phyloP scores from a whole-genome alignment of 208 protist genomes.

The Lotmaria passim region DNA sequence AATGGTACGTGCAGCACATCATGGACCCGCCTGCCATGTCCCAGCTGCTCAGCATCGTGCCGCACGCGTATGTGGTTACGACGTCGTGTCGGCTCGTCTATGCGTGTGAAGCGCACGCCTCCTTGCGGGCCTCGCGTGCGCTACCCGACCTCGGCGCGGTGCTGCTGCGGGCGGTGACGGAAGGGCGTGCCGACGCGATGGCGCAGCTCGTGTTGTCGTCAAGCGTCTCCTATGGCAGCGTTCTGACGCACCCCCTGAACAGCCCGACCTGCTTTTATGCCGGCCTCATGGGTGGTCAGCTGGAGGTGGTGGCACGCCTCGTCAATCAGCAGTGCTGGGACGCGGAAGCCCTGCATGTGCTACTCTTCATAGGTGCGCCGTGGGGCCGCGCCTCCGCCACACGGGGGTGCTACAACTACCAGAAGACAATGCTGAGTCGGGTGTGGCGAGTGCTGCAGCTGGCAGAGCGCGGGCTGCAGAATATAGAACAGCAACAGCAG shows the following conservation, averaged over 20 bases:
- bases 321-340: conserved; percentile 71
- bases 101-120: conserved; percentile 55
- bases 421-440: conserved; percentile 20
- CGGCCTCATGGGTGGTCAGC: conserved; percentile 65
- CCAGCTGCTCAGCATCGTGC: conserved; percentile 78
- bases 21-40: conserved; percentile 81
- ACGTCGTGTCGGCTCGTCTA: conserved; percentile 76
- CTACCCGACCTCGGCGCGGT: conserved; percentile 81
- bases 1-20: conserved; percentile 85
- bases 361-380: conserved; percentile 52
- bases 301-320: conserved; percentile 60
- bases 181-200: conserved; percentile 64
- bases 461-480: conserved; percentile 14
- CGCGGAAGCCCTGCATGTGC: conserved; percentile 60
- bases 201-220: conserved; percentile 62
- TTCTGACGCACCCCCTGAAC: conserved; percentile 34
- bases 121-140: conserved; percentile 50
- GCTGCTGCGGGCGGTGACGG: conserved; percentile 61
- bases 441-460: conserved; percentile 23
- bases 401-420: conserved; percentile 26
- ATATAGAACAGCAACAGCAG: neutral
- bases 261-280: conserved; percentile 61
- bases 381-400: conserved; percentile 21
- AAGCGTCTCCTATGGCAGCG: conserved; percentile 70
- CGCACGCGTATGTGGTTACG: conserved; percentile 74